phyloP scores from a whole-genome alignment of 176 grass and related monocot species.

The Miscanthus lutarioriparius region DNA sequence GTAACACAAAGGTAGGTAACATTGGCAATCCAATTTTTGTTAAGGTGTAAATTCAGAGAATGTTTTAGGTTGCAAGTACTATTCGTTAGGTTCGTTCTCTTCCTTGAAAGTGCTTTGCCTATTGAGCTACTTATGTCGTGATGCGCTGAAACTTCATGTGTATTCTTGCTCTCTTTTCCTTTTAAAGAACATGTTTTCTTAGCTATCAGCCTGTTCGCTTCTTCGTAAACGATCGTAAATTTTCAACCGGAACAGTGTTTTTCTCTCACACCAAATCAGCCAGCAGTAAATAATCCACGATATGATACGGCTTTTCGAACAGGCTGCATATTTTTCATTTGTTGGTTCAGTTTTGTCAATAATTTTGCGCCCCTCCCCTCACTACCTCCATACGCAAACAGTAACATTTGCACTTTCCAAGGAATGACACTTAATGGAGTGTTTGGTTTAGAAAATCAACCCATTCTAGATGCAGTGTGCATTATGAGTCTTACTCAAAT shows the following conservation, averaged over 20 bases:
- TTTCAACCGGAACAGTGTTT: too few relatives aligned
- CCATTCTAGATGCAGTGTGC: too few relatives aligned
- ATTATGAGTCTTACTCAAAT: too few relatives aligned
- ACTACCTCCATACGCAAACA: neutral
- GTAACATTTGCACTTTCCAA: neutral
- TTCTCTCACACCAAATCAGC: too few relatives aligned
- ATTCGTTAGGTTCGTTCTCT: neutral
- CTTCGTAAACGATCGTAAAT: too few relatives aligned
- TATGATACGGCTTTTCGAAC: too few relatives aligned
- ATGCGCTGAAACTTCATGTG: neutral
- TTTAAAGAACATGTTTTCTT: neutral
- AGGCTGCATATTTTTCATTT: neutral
- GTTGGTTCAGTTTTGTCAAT: neutral
- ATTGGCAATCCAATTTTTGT: slow-evolving; percentile 19
- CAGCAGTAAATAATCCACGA: too few relatives aligned
- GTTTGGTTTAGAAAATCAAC: too few relatives aligned
- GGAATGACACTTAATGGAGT: too few relatives aligned
- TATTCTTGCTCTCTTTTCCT: neutral
- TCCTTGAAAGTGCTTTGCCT: neutral
- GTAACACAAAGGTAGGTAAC: slow-evolving; percentile 30
- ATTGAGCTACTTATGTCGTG: neutral
- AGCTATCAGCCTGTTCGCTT: too few relatives aligned
- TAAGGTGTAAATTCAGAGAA: slow-evolving; percentile 1
- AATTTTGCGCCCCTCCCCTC: neutral
- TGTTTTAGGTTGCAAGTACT: neutral